Conservation (phyloP, 306 rosid genomes). For the Myrica gale region DNA sequence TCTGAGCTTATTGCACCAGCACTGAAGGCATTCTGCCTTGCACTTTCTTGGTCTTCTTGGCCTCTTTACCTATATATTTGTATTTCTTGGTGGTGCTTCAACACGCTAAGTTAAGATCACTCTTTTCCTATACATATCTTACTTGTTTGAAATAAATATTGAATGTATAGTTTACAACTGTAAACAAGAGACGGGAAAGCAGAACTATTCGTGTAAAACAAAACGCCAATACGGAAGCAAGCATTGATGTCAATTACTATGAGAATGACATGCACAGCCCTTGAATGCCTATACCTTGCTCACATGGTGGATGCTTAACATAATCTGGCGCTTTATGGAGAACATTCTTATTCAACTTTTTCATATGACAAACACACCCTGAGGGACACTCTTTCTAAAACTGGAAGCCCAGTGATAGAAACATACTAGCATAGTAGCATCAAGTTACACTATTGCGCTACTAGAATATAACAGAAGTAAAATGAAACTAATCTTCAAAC, state of each 20-base stretch:
- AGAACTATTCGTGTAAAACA: background rate
- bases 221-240: background rate
- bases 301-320: background rate
- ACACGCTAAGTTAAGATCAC: background rate
- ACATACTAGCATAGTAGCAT: background rate
- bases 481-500: background rate
- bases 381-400: background rate
- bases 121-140: background rate
- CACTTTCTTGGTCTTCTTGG: background rate
- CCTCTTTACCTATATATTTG: background rate
- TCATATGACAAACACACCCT: background rate
- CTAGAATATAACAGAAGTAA: background rate
- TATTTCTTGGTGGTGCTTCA: background rate
- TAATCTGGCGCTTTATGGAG: background rate
- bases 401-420: background rate
- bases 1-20: background rate
- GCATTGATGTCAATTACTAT: background rate
- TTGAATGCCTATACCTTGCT: background rate
- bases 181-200: background rate
- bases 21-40: background rate
- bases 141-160: background rate
- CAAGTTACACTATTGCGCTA: background rate
- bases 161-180: background rate
- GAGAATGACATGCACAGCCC: background rate
- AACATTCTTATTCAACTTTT: background rate